Evolutionary conservation across 306 rosid genomes (phyloP), one percentile per base, ranked within the genome.

Genomic region (Vicia sativa): DNA sequence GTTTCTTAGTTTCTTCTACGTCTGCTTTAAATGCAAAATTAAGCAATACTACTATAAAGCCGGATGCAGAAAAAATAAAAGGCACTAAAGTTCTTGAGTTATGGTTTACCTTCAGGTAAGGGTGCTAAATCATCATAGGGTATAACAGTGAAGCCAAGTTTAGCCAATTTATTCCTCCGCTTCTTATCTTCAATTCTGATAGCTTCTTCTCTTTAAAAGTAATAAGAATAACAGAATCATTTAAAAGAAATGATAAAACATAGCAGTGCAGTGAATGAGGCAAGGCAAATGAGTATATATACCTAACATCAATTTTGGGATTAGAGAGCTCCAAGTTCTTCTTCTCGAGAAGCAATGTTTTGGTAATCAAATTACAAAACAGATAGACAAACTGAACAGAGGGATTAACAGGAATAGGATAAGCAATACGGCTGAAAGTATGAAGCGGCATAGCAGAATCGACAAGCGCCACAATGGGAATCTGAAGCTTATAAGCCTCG

Each of bases 311-410:
- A 46, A 68, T 34, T 4, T 62, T 13, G 21, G 82, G 60, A 65
- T 2, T 34, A 42, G 80, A 37, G 61, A 54, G 73, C 21, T 21
- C 55, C 34, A 78, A 25, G 13, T 44, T 75, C 61, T 58, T 71
- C 76, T 76, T 76, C 69, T 86, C 83, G 0, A 61, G 84, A 41
- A 91, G 67, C 10, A 86, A 58, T 0, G 97, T 88, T 72, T 91
- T 91, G 69, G 96, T 91, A 7, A 91, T 81, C 82, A 91, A 78
- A 59, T 91, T 91, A 31, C 97, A 91, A 35, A 91, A 87, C 59
- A 83, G 56, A 50, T 91, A 88, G 15, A 91, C 87, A 44, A 91
- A 89, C 16, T 87, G 82, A 5, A 80, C 84, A 7, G 95, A 91
- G 35, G 79, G 82, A 8, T 87, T 89, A 61, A 91, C 91, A 14